Conservation (phyloP, 257 asterid species). For the Solanum microdontum region DNA sequence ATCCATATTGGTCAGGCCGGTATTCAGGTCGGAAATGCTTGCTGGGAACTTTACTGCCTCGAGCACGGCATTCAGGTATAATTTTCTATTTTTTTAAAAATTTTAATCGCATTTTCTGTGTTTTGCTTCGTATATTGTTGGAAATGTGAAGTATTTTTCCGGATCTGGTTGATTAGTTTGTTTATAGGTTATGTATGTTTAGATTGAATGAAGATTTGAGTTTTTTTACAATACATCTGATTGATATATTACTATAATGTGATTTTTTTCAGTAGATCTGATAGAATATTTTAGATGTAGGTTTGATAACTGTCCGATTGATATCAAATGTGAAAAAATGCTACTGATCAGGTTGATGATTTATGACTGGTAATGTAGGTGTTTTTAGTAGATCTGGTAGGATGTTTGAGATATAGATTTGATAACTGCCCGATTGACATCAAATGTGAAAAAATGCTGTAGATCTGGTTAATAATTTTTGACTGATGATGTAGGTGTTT, state of each 20-base stretch:
- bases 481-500: background rate
- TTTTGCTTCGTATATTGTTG: background rate
- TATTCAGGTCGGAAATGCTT: conserved; percentile 11
- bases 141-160: background rate
- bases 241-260: background rate
- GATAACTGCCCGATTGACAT: background rate
- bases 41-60: conserved; percentile 11
- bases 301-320: background rate
- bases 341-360: background rate
- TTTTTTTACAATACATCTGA: background rate
- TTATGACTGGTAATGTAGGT: background rate
- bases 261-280: background rate
- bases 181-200: background rate
- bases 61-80: conserved; percentile 12
- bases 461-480: background rate
- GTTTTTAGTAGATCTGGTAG: background rate
- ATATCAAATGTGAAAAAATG: background rate
- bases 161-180: background rate
- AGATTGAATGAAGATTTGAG: background rate
- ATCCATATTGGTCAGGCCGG: conserved; percentile 12
- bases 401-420: background rate
- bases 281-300: background rate
- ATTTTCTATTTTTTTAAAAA: fast-evolving
- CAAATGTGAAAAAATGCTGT: background rate
- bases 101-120: background rate